Conservation (phyloP, 768 basidiomycete species). For the Podaxis sp. region DNA sequence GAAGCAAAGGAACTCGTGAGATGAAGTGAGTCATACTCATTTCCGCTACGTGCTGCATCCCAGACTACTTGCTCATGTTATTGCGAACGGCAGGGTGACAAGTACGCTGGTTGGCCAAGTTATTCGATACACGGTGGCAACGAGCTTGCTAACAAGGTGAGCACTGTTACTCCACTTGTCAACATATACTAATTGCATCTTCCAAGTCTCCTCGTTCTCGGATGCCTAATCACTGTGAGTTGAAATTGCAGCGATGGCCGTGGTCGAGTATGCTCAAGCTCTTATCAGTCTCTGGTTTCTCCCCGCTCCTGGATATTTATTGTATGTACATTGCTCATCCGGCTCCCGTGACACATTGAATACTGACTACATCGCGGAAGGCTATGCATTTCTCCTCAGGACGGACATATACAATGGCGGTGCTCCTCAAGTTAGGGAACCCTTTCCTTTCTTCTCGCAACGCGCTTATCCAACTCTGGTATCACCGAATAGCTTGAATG, state of each 20-base stretch:
- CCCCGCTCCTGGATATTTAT: not conserved
- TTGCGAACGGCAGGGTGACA: conserved; percentile 1
- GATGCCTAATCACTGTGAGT: conserved; percentile 14
- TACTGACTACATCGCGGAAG: conserved; percentile 3
- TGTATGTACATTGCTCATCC: not conserved
- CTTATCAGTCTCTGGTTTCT: not conserved
- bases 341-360: no score
- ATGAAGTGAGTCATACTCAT: not conserved
- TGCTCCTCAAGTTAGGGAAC: conserved; percentile 18
- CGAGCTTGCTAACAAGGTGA: conserved; percentile 17
- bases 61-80: not conserved
- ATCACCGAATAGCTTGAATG: conserved; percentile 1
- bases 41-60: not conserved
- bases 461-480: not conserved
- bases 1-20: conserved; percentile 1
- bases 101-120: conserved; percentile 10
- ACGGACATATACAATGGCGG: conserved; percentile 20
- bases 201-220: conserved; percentile 15
- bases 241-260: not conserved
- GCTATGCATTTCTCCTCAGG: conserved; percentile 19
- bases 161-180: not conserved
- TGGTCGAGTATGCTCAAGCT: not conserved
- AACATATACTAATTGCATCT: not conserved
- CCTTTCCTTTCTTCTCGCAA: not conserved
- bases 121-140: conserved; percentile 17